These are phyloP conservation scores for Fibroporia radiculosa DNA, from an alignment of 768 basidiomycete genomes.

Conservation along the genomic window DNA sequence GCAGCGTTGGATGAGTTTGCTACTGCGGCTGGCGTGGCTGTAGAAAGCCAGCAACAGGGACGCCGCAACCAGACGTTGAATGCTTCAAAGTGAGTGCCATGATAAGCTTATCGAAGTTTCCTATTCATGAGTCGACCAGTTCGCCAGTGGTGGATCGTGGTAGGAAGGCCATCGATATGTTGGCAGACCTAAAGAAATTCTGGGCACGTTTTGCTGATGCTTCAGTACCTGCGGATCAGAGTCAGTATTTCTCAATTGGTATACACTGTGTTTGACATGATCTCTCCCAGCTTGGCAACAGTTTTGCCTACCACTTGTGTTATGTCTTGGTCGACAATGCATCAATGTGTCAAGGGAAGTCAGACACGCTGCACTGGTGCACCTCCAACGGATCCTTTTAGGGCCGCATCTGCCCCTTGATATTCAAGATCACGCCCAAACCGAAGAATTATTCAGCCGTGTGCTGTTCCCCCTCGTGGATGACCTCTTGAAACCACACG, in stretches of 20 bases:
- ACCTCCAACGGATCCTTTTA: conserved; percentile 68
- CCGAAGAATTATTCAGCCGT: conserved; percentile 81
- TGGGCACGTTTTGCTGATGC: conserved; percentile 56
- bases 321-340: conserved; percentile 72
- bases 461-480: conserved; percentile 90
- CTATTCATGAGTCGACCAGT: conserved; percentile 27
- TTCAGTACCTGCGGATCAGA: too few relatives aligned
- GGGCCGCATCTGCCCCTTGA: conserved; percentile 63
- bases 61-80: conserved; percentile 20
- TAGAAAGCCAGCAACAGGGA: conserved; percentile 47
- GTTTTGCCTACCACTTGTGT: conserved; percentile 66
- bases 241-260: neutral
- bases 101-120: neutral
- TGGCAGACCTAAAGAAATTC: conserved; percentile 64
- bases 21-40: conserved; percentile 53
- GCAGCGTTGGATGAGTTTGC: conserved; percentile 85
- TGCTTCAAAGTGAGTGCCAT: conserved; percentile 14
- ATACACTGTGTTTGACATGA: too few relatives aligned
- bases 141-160: conserved; percentile 78
- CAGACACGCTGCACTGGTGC: conserved; percentile 41
- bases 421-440: conserved; percentile 48
- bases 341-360: conserved; percentile 79
- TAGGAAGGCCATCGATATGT: conserved; percentile 70
- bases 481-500: conserved; percentile 80
- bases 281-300: conserved; percentile 62